Conservation (phyloP, 2,329 filamentous ascomycete species). For the Exophiala dermatitidis region DNA sequence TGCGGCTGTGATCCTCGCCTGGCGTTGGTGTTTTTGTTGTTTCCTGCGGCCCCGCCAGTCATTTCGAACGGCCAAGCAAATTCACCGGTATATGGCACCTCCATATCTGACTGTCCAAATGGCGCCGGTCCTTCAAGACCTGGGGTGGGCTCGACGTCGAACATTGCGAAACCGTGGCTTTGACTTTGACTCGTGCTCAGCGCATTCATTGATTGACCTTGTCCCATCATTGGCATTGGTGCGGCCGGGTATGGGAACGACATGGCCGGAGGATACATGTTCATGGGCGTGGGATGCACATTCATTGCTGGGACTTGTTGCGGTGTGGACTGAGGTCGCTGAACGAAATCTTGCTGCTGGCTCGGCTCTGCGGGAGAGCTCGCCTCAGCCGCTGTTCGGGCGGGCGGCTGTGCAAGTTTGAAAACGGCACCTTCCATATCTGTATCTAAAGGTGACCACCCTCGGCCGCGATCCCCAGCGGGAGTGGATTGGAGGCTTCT, state of each 20-base stretch:
- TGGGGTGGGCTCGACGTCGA: neutral
- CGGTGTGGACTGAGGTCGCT: neutral
- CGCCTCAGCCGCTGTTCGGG: neutral
- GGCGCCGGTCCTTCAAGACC: neutral
- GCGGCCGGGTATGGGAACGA: conserved; percentile 3
- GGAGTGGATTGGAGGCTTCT: neutral
- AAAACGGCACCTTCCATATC: neutral
- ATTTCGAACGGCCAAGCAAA: conserved; percentile 15
- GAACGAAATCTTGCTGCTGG: neutral
- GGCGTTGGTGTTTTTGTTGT: no score
- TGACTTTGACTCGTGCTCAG: neutral
- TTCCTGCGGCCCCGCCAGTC: neutral
- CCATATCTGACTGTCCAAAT: conserved; percentile 9
- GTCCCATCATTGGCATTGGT: conserved; percentile 1
- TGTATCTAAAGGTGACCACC: neutral
- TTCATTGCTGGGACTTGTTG: neutral
- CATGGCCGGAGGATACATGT: neutral
- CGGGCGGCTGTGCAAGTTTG: neutral
- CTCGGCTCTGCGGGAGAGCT: neutral
- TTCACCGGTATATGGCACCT: conserved; percentile 9
- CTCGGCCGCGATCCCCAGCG: neutral
- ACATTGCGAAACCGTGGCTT: neutral
- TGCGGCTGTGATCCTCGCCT: conserved; percentile 1
- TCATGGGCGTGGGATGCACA: neutral
- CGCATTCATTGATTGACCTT: neutral